A percentile compares a stretch with the other conserved stretches of the same genome.
Evolutionary conservation across 140 eudicot species (phyloP).

Genomic region (Stevia rebaudiana): DNA sequence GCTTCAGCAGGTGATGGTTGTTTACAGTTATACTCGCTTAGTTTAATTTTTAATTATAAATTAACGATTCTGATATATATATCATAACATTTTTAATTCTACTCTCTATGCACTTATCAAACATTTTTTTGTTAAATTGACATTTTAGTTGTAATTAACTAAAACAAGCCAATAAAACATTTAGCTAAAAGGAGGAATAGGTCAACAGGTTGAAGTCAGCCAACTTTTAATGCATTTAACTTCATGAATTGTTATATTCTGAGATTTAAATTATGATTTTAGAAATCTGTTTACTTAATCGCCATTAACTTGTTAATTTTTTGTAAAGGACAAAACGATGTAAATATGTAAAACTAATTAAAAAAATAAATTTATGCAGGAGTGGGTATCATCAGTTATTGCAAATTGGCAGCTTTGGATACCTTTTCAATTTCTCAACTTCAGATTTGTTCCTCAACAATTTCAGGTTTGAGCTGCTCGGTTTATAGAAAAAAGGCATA

Average conservation of each 20-base stretch:
- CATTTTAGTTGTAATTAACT: too few relatives aligned
- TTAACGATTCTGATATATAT: too few relatives aligned
- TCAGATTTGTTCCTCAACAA: conserved; percentile 88
- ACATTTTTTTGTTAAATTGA: not conserved
- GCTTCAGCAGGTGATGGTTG: conserved; percentile 68
- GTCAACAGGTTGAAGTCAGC: not conserved
- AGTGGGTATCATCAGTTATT: conserved; percentile 71
- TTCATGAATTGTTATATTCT: not conserved
- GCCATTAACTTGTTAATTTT: not conserved
- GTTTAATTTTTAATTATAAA: too few relatives aligned
- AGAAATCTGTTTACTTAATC: not conserved
- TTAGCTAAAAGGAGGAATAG: not conserved
- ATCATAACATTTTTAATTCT: too few relatives aligned
- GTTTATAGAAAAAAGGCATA: not conserved
- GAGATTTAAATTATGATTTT: not conserved
- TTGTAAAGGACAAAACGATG: not conserved
- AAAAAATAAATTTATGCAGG: conserved; percentile 28
- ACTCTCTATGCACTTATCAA: too few relatives aligned
- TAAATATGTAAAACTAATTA: not conserved
- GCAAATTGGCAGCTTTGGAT: conserved; percentile 96
- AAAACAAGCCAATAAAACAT: not conserved
- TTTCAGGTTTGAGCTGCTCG: conserved; percentile 59
- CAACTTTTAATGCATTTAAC: not conserved
- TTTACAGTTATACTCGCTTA: too few relatives aligned
- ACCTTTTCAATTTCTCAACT: conserved; percentile 85